These are phyloP conservation scores for Syzygium oleosum DNA, from an alignment of 345 rosid species.

Conservation along the genomic window DNA sequence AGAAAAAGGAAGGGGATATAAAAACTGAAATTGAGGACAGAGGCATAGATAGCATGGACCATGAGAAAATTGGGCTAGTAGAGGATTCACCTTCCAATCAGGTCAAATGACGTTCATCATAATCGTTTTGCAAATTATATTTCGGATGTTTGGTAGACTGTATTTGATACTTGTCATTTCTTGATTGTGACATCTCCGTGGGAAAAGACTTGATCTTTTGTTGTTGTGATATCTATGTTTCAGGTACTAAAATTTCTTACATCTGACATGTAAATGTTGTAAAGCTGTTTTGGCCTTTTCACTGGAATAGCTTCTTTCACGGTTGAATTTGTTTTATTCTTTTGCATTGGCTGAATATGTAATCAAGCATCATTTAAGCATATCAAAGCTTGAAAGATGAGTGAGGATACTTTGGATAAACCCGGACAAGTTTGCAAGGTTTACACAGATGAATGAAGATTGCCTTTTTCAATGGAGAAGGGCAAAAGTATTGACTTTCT, in stretches of 20 bases:
- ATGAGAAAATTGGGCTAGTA: constrained; percentile 42
- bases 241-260: not conserved
- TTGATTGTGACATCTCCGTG: not conserved
- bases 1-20: constrained; percentile 18
- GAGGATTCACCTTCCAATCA: constrained; percentile 46
- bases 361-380: not conserved
- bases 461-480: not conserved
- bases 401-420: not conserved
- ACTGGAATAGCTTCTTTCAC: not conserved
- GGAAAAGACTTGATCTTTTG: not conserved
- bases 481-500: not conserved
- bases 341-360: not conserved
- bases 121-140: not conserved
- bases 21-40: constrained; percentile 16
- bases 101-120: constrained; percentile 27
- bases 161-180: not conserved
- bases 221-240: not conserved
- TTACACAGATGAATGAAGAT: not conserved
- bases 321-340: not conserved
- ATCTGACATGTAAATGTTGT: not conserved
- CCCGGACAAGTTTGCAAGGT: not conserved
- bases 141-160: not conserved
- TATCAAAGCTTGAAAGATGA: not conserved
- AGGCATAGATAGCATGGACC: constrained; percentile 13
- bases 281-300: not conserved